phyloP scores from a whole-genome alignment of 352 stramenopile species.

The Phytophthora sansomeana region DNA sequence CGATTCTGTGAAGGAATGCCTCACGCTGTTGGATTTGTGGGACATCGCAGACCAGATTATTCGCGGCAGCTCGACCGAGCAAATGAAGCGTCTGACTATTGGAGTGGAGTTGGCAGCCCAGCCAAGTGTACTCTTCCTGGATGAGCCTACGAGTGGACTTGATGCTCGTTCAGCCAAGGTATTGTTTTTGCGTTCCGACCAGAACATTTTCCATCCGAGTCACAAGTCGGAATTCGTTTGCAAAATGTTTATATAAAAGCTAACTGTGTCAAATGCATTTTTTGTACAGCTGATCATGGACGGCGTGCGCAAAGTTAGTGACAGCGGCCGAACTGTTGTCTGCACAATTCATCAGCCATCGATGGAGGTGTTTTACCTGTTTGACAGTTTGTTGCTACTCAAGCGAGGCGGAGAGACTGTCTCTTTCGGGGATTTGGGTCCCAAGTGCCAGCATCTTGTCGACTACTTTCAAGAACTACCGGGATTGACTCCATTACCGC shows the following conservation, averaged over 20 bases:
- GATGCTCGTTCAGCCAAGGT: constrained; percentile 63
- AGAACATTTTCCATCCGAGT: too few relatives aligned
- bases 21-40: constrained; percentile 71
- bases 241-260: too few relatives aligned
- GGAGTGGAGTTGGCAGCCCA: constrained; percentile 46
- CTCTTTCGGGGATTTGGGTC: constrained; percentile 81
- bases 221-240: too few relatives aligned
- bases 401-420: constrained; percentile 77
- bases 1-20: constrained; percentile 75
- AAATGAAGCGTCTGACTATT: constrained; percentile 55
- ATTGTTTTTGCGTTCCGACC: too few relatives aligned
- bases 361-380: constrained; percentile 52
- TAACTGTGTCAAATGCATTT: too few relatives aligned
- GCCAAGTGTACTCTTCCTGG: constrained; percentile 48
- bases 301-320: constrained; percentile 55
- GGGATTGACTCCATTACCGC: constrained; percentile 42
- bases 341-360: constrained; percentile 40
- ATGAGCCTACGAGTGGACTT: constrained; percentile 59
- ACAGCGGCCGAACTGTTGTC: constrained; percentile 78
- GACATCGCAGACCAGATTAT: constrained; percentile 55
- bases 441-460: constrained; percentile 41
- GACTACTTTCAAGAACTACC: constrained; percentile 63
- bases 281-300: constrained; percentile 49
- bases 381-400: constrained; percentile 80
- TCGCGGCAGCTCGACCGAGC: constrained; percentile 36